phyloP scores from a whole-genome alignment of 495 filamentous ascomycete genomes.

The Cercophora newfieldiana region DNA sequence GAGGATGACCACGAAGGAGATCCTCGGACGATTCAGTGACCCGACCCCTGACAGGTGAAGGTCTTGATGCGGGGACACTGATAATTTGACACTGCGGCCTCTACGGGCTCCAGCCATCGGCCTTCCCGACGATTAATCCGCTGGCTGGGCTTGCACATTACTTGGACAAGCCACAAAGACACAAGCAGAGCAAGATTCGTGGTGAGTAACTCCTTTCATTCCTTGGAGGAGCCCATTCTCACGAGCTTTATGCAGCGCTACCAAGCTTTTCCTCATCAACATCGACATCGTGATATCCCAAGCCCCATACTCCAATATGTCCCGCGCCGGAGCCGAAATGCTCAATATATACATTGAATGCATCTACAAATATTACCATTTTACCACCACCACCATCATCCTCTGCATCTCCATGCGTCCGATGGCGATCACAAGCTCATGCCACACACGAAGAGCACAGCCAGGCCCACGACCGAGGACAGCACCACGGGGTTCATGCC shows the following conservation, averaged over 20 bases:
- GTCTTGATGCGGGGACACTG: too few species aligned
- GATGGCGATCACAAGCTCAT: constrained; percentile 21
- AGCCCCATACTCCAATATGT: neutral
- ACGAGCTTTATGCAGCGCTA: neutral
- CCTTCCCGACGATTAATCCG: too few species aligned
- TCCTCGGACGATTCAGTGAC: constrained; percentile 38
- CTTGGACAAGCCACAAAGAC: neutral
- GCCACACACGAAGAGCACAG: constrained; percentile 50
- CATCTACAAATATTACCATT: neutral
- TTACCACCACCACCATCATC: neutral
- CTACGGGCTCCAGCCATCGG: too few species aligned
- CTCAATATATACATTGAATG: neutral
- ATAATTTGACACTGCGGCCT: too few species aligned
- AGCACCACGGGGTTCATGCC: constrained; percentile 39
- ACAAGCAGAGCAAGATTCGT: neutral
- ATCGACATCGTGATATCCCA: neutral
- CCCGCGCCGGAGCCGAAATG: neutral
- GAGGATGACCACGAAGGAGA: constrained; percentile 44
- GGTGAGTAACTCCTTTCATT: neutral
- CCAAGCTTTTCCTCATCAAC: neutral
- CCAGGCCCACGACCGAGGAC: constrained; percentile 55
- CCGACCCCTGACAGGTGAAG: constrained; percentile 25
- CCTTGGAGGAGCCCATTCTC: neutral
- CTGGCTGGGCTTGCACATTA: too few species aligned
- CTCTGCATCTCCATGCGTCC: too few species aligned